These are phyloP conservation scores for Mortierella sp. DNA, from an alignment of 371 early-diverging fungal genomes.

Conservation along the genomic window DNA sequence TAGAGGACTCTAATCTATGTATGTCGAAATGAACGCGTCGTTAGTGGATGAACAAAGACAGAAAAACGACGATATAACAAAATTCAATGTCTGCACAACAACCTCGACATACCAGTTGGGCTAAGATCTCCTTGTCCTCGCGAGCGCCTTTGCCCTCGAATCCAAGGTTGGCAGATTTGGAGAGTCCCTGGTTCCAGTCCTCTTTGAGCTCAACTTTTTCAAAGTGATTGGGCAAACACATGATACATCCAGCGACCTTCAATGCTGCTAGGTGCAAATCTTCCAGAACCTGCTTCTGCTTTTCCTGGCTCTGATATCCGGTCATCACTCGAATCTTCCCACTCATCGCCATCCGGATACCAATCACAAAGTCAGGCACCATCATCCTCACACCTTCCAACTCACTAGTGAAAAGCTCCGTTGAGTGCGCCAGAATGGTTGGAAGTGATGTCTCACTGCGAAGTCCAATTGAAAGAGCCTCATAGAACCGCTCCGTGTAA, in stretches of 20 bases:
- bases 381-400: slow-evolving; percentile 80
- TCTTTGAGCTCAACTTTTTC: slow-evolving; percentile 69
- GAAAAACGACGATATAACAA: not conserved
- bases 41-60: not conserved
- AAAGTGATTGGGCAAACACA: slow-evolving; percentile 83
- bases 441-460: slow-evolving; percentile 74
- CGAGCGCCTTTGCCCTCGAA: slow-evolving; percentile 46
- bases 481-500: slow-evolving; percentile 82
- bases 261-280: slow-evolving; percentile 77
- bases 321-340: slow-evolving; percentile 58
- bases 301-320: slow-evolving; percentile 47
- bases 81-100: not conserved
- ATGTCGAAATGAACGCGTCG: not conserved
- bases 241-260: slow-evolving; percentile 73
- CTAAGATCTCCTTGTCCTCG: slow-evolving; percentile 69
- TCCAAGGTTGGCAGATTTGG: slow-evolving; percentile 60
- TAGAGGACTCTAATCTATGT: slow-evolving; percentile 70
- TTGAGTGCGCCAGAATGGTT: slow-evolving; percentile 73
- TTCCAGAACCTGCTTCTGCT: slow-evolving; percentile 66
- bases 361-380: slow-evolving; percentile 80
- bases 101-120: slow-evolving; percentile 61
- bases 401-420: slow-evolving; percentile 74
- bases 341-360: slow-evolving; percentile 77
- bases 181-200: slow-evolving; percentile 67
- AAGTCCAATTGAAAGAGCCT: slow-evolving; percentile 70